A percentile compares a stretch with the other conserved stretches of the same genome.
phyloP scores from a whole-genome alignment of 371 early-diverging fungal genomes.

The Mortierella sp. region DNA sequence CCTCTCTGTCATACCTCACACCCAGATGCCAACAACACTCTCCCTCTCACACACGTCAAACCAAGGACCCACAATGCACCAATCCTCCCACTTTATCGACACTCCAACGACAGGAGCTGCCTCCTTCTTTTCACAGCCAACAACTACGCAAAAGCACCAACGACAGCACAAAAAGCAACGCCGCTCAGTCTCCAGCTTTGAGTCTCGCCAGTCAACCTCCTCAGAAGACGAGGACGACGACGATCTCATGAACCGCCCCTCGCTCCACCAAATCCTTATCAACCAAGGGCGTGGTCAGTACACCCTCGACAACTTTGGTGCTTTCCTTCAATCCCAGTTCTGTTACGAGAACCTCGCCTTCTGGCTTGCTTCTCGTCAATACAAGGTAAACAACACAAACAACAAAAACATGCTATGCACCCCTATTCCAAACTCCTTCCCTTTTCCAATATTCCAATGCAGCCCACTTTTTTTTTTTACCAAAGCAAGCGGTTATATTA shows the following conservation, averaged over 20 bases:
- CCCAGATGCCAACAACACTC: constrained; percentile 46
- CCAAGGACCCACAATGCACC: constrained; percentile 56
- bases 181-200: constrained; percentile 49
- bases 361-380: constrained; percentile 57
- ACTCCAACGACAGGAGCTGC: constrained; percentile 14
- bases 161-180: constrained; percentile 23
- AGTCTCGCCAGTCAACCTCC: constrained; percentile 28
- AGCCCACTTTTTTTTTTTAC: not conserved
- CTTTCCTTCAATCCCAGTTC: constrained; percentile 53
- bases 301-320: constrained; percentile 56
- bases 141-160: no score
- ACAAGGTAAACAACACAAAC: constrained; percentile 38
- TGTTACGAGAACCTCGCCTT: constrained; percentile 59
- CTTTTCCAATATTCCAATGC: not conserved
- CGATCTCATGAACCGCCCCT: constrained; percentile 32
- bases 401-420: not conserved
- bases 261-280: constrained; percentile 51
- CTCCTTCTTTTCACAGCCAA: constrained; percentile 17
- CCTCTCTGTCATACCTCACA: not conserved
- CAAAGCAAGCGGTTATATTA: not conserved
- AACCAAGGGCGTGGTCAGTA: constrained; percentile 55
- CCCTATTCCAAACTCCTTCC: not conserved
- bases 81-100: constrained; percentile 25
- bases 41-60: constrained; percentile 31
- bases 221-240: constrained; percentile 41